Conservation (phyloP, 2,329 filamentous ascomycete genomes). For the Hyphodiscus sp. region DNA sequence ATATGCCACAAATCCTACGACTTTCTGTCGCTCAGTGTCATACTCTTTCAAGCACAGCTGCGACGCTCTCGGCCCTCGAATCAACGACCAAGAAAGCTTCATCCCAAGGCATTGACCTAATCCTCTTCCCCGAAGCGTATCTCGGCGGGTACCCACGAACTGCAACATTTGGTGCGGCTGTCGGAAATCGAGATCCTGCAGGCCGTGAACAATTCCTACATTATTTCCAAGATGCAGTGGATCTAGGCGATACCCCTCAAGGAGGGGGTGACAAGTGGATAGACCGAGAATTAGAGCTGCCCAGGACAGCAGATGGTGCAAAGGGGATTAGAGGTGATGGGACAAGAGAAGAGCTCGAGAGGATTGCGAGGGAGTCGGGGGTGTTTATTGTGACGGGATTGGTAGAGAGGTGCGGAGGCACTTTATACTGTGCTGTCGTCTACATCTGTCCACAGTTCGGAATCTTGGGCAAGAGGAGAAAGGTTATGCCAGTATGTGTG, state of each 20-base stretch:
- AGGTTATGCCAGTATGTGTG: conserved; percentile 76
- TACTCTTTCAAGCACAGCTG: conserved; percentile 39
- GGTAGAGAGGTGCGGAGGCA: conserved; percentile 75
- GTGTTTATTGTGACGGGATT: conserved; percentile 77
- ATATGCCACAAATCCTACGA: conserved; percentile 22
- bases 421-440: conserved; percentile 74
- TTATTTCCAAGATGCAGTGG: conserved; percentile 74
- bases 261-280: conserved; percentile 72
- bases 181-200: conserved; percentile 60
- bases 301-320: conserved; percentile 38
- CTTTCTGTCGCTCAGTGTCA: conserved; percentile 43
- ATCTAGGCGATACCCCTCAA: conserved; percentile 70
- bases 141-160: conserved; percentile 87
- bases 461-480: conserved; percentile 75
- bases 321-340: conserved; percentile 58
- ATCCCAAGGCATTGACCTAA: conserved; percentile 49
- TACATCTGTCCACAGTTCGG: conserved; percentile 74
- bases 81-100: conserved; percentile 58
- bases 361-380: conserved; percentile 67
- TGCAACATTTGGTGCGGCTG: conserved; percentile 65
- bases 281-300: conserved; percentile 45
- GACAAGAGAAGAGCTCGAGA: conserved; percentile 73
- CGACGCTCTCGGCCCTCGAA: conserved; percentile 61
- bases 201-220: conserved; percentile 77
- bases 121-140: conserved; percentile 89